Evolutionary conservation across 2,329 filamentous ascomycete genomes (phyloP).

Genomic region (Ophiostoma piceae): DNA sequence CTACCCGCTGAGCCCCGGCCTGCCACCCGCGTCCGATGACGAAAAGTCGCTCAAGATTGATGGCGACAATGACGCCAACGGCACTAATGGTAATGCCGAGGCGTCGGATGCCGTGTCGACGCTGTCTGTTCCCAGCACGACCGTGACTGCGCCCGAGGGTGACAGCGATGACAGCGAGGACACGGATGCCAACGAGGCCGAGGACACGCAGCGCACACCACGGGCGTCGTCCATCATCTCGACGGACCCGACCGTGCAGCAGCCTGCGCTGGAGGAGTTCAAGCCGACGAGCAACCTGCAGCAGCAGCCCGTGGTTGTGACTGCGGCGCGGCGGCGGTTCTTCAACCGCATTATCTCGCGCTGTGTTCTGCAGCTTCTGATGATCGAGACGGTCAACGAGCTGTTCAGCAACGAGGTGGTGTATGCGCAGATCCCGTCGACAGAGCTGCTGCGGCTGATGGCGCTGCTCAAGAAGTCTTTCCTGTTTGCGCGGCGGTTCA

Average conservation of each 20-base stretch:
- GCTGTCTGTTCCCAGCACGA: slow-evolving; percentile 31
- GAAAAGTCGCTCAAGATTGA: slow-evolving; percentile 56
- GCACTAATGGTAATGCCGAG: slow-evolving; percentile 32
- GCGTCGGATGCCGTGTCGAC: slow-evolving; percentile 33
- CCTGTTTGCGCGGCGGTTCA: slow-evolving; percentile 94
- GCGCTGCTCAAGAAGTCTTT: slow-evolving; percentile 90
- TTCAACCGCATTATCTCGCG: slow-evolving; percentile 99
- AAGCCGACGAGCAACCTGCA: slow-evolving; percentile 69
- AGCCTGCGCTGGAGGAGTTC: slow-evolving; percentile 71
- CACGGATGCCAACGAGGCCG: slow-evolving; percentile 27
- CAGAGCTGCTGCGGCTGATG: slow-evolving; percentile 88
- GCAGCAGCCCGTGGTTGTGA: slow-evolving; percentile 86
- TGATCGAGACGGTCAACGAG: slow-evolving; percentile 99
- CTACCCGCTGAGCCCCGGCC: slow-evolving; percentile 39
- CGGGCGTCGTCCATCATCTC: slow-evolving; percentile 12
- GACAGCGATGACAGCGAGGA: slow-evolving; percentile 30
- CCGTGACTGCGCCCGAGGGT: slow-evolving; percentile 35
- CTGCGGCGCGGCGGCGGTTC: slow-evolving; percentile 84
- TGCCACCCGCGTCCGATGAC: slow-evolving; percentile 33
- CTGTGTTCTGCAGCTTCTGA: slow-evolving; percentile 92
- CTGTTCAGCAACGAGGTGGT: slow-evolving; percentile 96
- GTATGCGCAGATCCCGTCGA: slow-evolving; percentile 85
- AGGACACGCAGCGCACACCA: slow-evolving; percentile 23
- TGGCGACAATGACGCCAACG: slow-evolving; percentile 32
- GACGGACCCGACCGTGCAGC: slow-evolving; percentile 38